These are phyloP conservation scores for Chalciporus sp. DNA, from an alignment of 1,284 basidiomycete species.

Conservation along the genomic window DNA sequence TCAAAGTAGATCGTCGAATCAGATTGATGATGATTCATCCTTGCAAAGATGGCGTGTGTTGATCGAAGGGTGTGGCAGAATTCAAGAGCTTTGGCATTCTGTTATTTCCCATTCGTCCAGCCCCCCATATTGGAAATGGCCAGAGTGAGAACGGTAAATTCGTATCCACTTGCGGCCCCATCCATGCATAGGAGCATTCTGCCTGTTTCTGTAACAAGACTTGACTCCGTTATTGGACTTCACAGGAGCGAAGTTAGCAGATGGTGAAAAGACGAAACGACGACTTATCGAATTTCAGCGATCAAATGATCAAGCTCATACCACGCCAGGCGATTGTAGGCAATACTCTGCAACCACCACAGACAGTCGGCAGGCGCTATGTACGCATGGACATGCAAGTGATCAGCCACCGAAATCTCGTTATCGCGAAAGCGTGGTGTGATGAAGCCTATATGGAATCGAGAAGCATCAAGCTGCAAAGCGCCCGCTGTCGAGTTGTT, in stretches of 20 bases:
- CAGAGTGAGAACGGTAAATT: constrained; percentile 59
- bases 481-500: constrained; percentile 32
- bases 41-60: constrained; percentile 44
- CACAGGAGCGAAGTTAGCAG: constrained; percentile 4
- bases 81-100: constrained; percentile 19
- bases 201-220: constrained; percentile 58
- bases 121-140: constrained; percentile 46
- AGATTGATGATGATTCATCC: constrained; percentile 31
- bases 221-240: constrained; percentile 78
- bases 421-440: constrained; percentile 72
- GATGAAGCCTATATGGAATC: constrained; percentile 71
- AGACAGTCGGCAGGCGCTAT: constrained; percentile 61
- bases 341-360: constrained; percentile 72
- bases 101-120: constrained; percentile 31
- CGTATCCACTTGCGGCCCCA: constrained; percentile 65
- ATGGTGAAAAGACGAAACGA: not conserved
- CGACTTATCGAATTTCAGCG: constrained; percentile 71
- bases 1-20: not conserved
- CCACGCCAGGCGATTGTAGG: constrained; percentile 70
- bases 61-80: constrained; percentile 22
- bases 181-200: constrained; percentile 57
- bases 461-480: constrained; percentile 32
- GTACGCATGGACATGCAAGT: constrained; percentile 75
- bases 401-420: constrained; percentile 76
- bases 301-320: constrained; percentile 76